Evolutionary conservation across 371 early-diverging fungal species (phyloP), one percentile per base, ranked within the genome.

Genomic region (Mucor irregularis): DNA sequence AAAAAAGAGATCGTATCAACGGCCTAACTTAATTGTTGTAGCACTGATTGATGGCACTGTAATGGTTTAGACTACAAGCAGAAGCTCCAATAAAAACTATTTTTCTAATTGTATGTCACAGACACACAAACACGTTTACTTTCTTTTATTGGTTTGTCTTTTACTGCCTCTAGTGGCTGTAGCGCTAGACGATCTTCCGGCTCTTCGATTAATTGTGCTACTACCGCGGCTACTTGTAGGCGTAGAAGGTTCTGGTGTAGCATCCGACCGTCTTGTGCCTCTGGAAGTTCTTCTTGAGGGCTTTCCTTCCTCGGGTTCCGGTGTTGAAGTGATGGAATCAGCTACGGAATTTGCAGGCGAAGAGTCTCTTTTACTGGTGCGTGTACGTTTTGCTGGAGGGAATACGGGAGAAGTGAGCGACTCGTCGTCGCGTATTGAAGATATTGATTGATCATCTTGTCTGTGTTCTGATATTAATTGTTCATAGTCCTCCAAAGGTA

Each of bases 401-500:
- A 58, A 64, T n/a, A 37, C 42, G 5, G 59, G 65, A 30, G 73
- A 66, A 17, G 46, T 38, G 1, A 11, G 6, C 70, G 77, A 69
- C 7, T 69, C 63, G 45, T 68, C 66, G 39, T 64, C 56, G 2
- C 30, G 43, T 50, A 49, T 19, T 1, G 61, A 60, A 6, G 61
- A 59, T 29, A 49, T 60, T 0, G 77, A 70, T 24, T 69, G 67
- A 38, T 75, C 69, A 29, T 84, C 83, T 48, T 69, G 72, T 16
- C 71, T 66, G 34, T 80, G 76, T 10, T 84, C 85, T n/a, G 72
- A 71, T 48, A 84, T 82, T 17, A 82, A 50, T 42, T 81, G 78
- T 37, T 84, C 85, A 56, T 77, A 82, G 2, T 82, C 83, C 21
- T 78, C 78, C 14, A 80, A 40, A 0, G 85, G 85, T 42, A 84